A percentile compares a stretch with the other conserved stretches of the same genome.
These are phyloP conservation scores for Dendrobium officinale DNA, from an alignment of 106 monocot species.

Conservation along the genomic window DNA sequence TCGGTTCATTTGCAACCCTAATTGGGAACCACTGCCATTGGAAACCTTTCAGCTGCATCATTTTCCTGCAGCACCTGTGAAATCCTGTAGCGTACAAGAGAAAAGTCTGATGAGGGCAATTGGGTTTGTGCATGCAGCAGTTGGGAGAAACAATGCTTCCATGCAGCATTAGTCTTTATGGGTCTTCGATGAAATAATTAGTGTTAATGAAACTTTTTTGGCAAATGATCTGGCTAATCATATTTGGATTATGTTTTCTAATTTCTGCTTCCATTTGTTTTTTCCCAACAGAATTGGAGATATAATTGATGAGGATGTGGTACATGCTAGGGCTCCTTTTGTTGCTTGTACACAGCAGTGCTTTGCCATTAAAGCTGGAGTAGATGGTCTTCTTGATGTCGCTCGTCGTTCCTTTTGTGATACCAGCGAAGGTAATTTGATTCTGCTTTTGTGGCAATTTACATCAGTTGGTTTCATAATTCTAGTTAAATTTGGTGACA, in stretches of 20 bases:
- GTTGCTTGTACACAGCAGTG: conserved; percentile 93
- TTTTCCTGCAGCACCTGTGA: too few relatives aligned
- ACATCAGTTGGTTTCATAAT: background rate
- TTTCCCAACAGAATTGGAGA: conserved; percentile 60
- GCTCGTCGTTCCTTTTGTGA: conserved; percentile 92
- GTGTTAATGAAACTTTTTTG: background rate
- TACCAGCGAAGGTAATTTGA: conserved; percentile 88
- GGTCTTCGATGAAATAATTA: too few relatives aligned
- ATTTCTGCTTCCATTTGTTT: background rate
- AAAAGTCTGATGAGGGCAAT: too few relatives aligned
- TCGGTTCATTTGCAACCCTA: too few relatives aligned
- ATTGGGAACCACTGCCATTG: too few relatives aligned
- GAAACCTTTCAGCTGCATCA: too few relatives aligned
- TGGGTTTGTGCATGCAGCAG: too few relatives aligned
- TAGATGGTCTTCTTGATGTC: conserved; percentile 89
- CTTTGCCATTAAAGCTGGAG: conserved; percentile 90
- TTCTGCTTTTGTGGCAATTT: background rate
- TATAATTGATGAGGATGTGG: conserved; percentile 81
- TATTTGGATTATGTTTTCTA: background rate
- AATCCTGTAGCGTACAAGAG: too few relatives aligned
- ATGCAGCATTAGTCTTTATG: too few relatives aligned
- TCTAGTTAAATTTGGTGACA: conserved; percentile 29
- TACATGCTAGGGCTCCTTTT: conserved; percentile 93
- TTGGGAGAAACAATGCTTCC: too few relatives aligned
- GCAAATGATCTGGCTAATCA: background rate